Conservation (phyloP, 495 filamentous ascomycete species). For the Hypoxylon rickii region DNA sequence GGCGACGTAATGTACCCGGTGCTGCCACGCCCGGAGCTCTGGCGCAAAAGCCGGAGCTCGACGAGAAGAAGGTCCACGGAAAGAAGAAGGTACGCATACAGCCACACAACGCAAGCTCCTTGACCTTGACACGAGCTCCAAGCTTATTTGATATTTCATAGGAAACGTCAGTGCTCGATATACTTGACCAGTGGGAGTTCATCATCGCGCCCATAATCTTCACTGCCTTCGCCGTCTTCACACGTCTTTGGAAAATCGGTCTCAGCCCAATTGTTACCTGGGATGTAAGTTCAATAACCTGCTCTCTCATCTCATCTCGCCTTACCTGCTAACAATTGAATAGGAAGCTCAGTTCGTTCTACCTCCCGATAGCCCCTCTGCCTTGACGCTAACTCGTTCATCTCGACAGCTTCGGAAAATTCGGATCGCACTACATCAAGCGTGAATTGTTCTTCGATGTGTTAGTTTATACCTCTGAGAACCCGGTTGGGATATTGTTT, state of each 20-base stretch:
- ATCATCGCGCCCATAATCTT: constrained; percentile 87
- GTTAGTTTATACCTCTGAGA: constrained; percentile 35
- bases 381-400: constrained; percentile 35
- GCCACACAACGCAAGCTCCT: background rate
- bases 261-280: constrained; percentile 95
- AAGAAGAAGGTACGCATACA: constrained; percentile 58
- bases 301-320: background rate
- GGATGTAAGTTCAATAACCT: constrained; percentile 71
- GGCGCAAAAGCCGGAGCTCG: constrained; percentile 48
- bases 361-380: constrained; percentile 11
- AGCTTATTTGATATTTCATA: constrained; percentile 24
- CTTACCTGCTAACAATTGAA: constrained; percentile 21
- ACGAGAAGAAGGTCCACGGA: constrained; percentile 67
- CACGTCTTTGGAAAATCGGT: constrained; percentile 92
- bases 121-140: constrained; percentile 3
- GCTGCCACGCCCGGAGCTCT: constrained; percentile 44
- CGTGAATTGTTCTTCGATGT: constrained; percentile 99
- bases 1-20: constrained; percentile 74
- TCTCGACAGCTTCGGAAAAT: constrained; percentile 86
- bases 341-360: constrained; percentile 42
- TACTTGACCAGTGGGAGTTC: constrained; percentile 80
- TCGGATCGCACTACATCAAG: constrained; percentile 97
- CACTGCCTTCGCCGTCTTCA: constrained; percentile 88
- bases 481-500: constrained; percentile 8
- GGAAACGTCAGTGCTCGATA: constrained; percentile 59